These are phyloP conservation scores for Alternaria brassicicola DNA, from an alignment of 2,329 filamentous ascomycete species.

Conservation along the genomic window DNA sequence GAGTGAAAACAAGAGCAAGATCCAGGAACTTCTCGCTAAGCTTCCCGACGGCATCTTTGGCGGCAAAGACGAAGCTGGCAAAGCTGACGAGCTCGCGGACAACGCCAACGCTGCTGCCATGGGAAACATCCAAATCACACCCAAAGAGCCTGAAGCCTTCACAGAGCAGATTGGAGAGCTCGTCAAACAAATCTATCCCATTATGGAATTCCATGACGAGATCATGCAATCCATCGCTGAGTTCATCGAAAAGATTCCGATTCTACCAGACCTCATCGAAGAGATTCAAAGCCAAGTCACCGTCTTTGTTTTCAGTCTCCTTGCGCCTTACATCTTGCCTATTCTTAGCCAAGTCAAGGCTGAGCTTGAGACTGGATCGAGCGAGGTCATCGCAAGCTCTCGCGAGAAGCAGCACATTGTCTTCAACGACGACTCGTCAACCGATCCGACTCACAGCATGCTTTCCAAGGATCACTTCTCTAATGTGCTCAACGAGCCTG, in stretches of 20 bases:
- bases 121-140: slow-evolving; percentile 74
- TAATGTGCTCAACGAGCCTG: slow-evolving; percentile 86
- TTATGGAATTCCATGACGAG: slow-evolving; percentile 89
- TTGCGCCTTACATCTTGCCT: slow-evolving; percentile 86
- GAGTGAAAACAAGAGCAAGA: slow-evolving; percentile 71
- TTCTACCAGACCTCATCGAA: slow-evolving; percentile 83
- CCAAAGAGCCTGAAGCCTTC: slow-evolving; percentile 82
- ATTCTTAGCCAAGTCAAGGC: slow-evolving; percentile 85
- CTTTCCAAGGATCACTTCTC: slow-evolving; percentile 95
- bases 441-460: slow-evolving; percentile 93
- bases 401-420: slow-evolving; percentile 84
- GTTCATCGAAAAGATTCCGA: slow-evolving; percentile 82
- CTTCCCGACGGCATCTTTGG: slow-evolving; percentile 83
- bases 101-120: slow-evolving; percentile 78
- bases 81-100: slow-evolving; percentile 78
- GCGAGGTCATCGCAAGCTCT: slow-evolving; percentile 85
- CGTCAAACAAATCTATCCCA: slow-evolving; percentile 82
- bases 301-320: slow-evolving; percentile 87
- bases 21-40: slow-evolving; percentile 80
- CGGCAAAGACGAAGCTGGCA: slow-evolving; percentile 72
- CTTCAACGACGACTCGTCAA: slow-evolving; percentile 76
- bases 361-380: slow-evolving; percentile 84
- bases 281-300: slow-evolving; percentile 87
- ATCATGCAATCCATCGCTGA: slow-evolving; percentile 79
- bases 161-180: slow-evolving; percentile 76